Conservation (phyloP, 2,329 filamentous ascomycete species). For the Colletotrichum coccodes region DNA sequence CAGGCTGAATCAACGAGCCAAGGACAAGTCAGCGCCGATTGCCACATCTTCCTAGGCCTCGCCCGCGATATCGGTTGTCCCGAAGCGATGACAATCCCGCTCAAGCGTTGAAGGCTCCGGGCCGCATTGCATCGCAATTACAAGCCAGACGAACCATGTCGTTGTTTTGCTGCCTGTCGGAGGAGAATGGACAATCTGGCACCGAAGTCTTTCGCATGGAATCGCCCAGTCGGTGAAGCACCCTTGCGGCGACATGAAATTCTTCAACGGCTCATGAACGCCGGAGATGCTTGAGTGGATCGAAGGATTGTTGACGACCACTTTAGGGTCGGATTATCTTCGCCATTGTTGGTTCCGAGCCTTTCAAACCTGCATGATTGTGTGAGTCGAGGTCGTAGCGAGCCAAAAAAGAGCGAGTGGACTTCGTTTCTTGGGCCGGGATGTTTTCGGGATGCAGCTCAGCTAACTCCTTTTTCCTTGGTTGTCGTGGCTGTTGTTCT, state of each 20-base stretch:
- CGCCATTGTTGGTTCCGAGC: constrained; percentile 29
- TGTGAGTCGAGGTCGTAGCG: constrained; percentile 21
- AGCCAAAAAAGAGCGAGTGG: constrained; percentile 9
- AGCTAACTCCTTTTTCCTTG: constrained; percentile 17
- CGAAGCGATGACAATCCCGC: not conserved
- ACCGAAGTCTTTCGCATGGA: not conserved
- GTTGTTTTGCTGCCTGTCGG: not conserved
- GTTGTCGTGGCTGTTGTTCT: not conserved
- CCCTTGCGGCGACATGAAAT: constrained; percentile 26
- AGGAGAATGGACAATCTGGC: constrained; percentile 13
- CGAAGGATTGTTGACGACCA: constrained; percentile 23
- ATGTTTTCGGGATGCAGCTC: constrained; percentile 28
- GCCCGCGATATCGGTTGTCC: not conserved
- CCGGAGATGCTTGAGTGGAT: constrained; percentile 30
- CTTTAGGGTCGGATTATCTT: constrained; percentile 17
- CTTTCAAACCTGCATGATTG: constrained; percentile 28
- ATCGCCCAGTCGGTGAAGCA: not conserved
- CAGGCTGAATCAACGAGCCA: constrained; percentile 14
- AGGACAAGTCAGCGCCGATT: not conserved
- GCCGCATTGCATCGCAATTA: constrained; percentile 1
- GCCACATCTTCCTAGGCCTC: not conserved
- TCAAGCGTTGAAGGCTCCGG: not conserved
- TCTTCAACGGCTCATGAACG: constrained; percentile 30
- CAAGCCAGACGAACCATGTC: not conserved
- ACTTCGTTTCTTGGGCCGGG: constrained; percentile 16